phyloP scores from a whole-genome alignment of 2,329 filamentous ascomycete species.

The Podosphaera aphanis region DNA sequence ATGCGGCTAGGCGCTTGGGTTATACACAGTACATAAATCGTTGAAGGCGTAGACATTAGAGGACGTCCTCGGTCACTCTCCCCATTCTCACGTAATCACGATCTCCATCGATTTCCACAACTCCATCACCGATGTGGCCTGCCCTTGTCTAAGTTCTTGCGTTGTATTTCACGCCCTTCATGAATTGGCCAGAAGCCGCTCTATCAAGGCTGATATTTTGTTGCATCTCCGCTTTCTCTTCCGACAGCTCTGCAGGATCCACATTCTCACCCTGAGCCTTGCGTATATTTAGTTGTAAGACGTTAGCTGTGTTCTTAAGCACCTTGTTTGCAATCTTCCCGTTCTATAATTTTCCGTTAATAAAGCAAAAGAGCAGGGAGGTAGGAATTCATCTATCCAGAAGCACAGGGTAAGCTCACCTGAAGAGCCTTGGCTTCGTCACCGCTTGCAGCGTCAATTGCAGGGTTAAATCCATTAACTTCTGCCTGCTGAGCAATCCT shows the following conservation, averaged over 20 bases:
- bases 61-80: too few relatives aligned
- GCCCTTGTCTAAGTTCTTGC: too few relatives aligned
- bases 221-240: slow-evolving; percentile 27
- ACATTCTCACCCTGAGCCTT: slow-evolving; percentile 25
- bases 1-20: too few relatives aligned
- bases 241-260: slow-evolving; percentile 19
- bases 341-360: slow-evolving; percentile 14
- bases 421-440: slow-evolving; percentile 25
- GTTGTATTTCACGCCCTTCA: slow-evolving; percentile 11
- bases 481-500: slow-evolving; percentile 29
- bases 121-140: too few relatives aligned
- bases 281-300: slow-evolving; percentile 26
- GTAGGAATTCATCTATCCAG: slow-evolving; percentile 1
- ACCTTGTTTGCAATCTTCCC: slow-evolving; percentile 39
- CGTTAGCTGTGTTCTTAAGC: slow-evolving; percentile 29
- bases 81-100: too few relatives aligned
- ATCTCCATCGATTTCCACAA: too few relatives aligned
- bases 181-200: slow-evolving; percentile 23
- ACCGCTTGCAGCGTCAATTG: slow-evolving; percentile 24
- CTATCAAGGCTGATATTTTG: slow-evolving; percentile 28
- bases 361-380: background rate
- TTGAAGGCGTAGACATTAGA: too few relatives aligned
- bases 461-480: slow-evolving; percentile 27
- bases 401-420: slow-evolving; percentile 10
- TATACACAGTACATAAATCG: too few relatives aligned